A percentile compares a stretch with the other conserved stretches of the same genome.
These are phyloP conservation scores for Globisporangium radiosum DNA, from an alignment of 352 stramenopile genomes.

Conservation along the genomic window DNA sequence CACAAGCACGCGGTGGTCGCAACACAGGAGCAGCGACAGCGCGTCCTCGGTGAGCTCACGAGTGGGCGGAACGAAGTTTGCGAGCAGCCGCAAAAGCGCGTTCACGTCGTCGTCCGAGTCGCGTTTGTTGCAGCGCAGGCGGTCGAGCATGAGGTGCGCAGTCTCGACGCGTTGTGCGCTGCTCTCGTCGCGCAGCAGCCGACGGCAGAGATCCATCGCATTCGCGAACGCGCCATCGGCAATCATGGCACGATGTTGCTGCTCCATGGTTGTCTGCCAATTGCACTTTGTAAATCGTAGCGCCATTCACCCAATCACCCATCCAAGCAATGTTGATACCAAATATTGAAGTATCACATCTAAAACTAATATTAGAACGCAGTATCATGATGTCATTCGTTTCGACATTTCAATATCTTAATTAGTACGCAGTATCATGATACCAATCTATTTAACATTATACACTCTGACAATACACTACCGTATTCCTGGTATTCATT, in stretches of 20 bases:
- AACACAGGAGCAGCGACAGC: conserved; percentile 64
- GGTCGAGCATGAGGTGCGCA: conserved; percentile 61
- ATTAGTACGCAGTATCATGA: neutral
- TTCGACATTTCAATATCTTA: too few species aligned
- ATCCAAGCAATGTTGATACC: too few species aligned
- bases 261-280: neutral
- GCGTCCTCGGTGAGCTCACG: conserved; percentile 68
- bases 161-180: conserved; percentile 33
- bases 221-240: conserved; percentile 36
- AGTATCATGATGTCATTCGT: too few species aligned
- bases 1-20: conserved; percentile 63
- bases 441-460: too few species aligned
- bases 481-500: too few species aligned
- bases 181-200: conserved; percentile 44
- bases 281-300: neutral
- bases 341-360: neutral
- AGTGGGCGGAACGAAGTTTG: conserved; percentile 67
- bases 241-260: conserved; percentile 41
- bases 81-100: conserved; percentile 60
- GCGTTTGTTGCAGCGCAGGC: conserved; percentile 35
- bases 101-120: conserved; percentile 70
- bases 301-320: neutral
- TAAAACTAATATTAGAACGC: neutral
- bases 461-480: too few species aligned
- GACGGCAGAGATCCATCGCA: conserved; percentile 41